Evolutionary conservation across 2,329 filamentous ascomycete genomes (phyloP), one percentile per base, ranked within the genome.

Genomic region (Neonectria ditissima): DNA sequence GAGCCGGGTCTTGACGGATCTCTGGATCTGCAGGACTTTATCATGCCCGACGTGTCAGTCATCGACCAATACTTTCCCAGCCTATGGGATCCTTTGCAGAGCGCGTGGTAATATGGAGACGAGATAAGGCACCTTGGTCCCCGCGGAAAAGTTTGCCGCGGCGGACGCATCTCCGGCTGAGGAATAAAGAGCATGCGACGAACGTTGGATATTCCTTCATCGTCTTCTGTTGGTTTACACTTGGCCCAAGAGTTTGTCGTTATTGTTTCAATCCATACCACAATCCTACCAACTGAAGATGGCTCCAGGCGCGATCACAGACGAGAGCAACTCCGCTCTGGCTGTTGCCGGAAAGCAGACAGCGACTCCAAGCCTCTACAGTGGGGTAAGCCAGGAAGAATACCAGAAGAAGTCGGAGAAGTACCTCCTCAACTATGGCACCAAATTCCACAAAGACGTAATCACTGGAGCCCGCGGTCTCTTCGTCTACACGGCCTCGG

Each of bases 401-500:
- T 70, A 76, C 4, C 20, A 62, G 20, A 54, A 63, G 24, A 74
- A 73, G 56, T 62, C 69, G 1, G 51, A 70, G 26, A 72, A 68
- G 22, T 68, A 73, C 54, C 65, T 77, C 11, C 48, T 75, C 37
- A 65, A 70, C 63, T 72, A 71, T 43, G 74, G 76, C 30, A 66
- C 69, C 54, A 62, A 67, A 7, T 73, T 73, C 32, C 69, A 75
- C 32, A 62, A 68, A n/a, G 75, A 75, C 41, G 67, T 85, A 5
- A 81, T 86, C 43, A 77, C 76, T 18, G 79, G 78, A 39, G 79
- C 81, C 11, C 71, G 78, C 28, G 83, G 84, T 0, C 76, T 81
- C 1, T 78, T 78, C 57, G 76, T 87, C 51, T 84, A 84, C 71
- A 83, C 81, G 16, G 76, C 80, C 1, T 74, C 76, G 9, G 79